phyloP scores from a whole-genome alignment of 441 rosid genomes.

The Jatropha multifida region DNA sequence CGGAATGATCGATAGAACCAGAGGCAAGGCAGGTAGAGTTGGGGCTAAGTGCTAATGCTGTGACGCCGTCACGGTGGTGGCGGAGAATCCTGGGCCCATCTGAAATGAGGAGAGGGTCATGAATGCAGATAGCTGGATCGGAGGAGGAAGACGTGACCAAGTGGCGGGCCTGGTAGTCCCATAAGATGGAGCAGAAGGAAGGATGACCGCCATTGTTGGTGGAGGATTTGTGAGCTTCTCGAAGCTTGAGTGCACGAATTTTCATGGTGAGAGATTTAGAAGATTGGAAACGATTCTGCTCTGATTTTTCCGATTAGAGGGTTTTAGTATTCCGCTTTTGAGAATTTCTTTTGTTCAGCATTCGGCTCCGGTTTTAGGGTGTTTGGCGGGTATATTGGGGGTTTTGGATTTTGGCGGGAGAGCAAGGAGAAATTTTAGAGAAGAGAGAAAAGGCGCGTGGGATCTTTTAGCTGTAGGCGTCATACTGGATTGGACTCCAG shows the following conservation, averaged over 20 bases:
- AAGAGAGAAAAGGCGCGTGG: not conserved
- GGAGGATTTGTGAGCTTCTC: constrained; percentile 73
- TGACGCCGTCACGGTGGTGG: constrained; percentile 94
- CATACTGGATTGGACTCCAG: too few relatives aligned
- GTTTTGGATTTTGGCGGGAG: constrained; percentile 7
- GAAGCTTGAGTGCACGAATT: constrained; percentile 71
- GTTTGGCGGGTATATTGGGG: not conserved
- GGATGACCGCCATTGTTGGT: constrained; percentile 28
- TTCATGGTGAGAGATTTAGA: constrained; percentile 51
- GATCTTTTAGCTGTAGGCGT: too few relatives aligned
- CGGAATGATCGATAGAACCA: constrained; percentile 89
- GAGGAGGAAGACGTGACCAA: constrained; percentile 88
- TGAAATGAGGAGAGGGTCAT: constrained; percentile 68
- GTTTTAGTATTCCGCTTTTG: not conserved
- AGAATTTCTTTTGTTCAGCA: too few relatives aligned
- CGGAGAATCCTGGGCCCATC: constrained; percentile 63
- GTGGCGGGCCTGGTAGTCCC: constrained; percentile 78
- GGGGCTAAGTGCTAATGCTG: constrained; percentile 77
- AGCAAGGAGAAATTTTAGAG: not conserved
- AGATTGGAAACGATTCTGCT: not conserved
- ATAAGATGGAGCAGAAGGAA: constrained; percentile 81
- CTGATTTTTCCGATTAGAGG: not conserved
- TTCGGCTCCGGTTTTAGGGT: not conserved
- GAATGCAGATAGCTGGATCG: constrained; percentile 66
- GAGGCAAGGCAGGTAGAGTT: constrained; percentile 93